These are phyloP conservation scores for Talaromyces proteolyticus DNA, from an alignment of 495 filamentous ascomycete genomes.

Conservation along the genomic window DNA sequence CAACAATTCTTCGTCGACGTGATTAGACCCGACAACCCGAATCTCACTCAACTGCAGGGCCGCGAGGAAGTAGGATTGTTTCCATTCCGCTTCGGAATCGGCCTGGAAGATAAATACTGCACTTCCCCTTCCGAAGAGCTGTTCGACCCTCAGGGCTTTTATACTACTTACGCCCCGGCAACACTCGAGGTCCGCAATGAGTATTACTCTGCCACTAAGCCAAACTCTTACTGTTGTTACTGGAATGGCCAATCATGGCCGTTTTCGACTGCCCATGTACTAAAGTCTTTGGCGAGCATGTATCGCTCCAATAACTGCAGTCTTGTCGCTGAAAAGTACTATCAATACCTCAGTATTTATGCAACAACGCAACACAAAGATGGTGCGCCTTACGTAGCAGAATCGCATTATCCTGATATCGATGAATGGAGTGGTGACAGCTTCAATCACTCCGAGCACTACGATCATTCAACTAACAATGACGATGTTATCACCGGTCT, in stretches of 20 bases:
- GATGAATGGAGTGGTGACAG: conserved; percentile 33
- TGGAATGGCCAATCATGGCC: conserved; percentile 45
- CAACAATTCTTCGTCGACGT: conserved; percentile 41
- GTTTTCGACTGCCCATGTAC: conserved; percentile 21
- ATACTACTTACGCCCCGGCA: conserved; percentile 34
- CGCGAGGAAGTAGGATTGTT: conserved; percentile 36
- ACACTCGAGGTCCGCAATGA: conserved; percentile 34
- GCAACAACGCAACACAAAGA: conserved; percentile 36
- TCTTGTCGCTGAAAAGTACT: conserved; percentile 27
- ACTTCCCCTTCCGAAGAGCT: conserved; percentile 23
- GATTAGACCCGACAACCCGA: conserved; percentile 19
- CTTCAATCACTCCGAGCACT: conserved; percentile 37
- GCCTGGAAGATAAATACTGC: conserved; percentile 18
- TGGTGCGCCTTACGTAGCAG: conserved; percentile 35
- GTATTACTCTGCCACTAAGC: conserved; percentile 31
- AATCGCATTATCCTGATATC: conserved; percentile 35
- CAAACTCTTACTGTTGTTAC: conserved; percentile 34
- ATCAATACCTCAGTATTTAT: conserved; percentile 25
- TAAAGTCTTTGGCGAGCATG: conserved; percentile 10
- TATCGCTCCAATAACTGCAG: conserved; percentile 23
- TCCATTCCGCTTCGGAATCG: conserved; percentile 35
- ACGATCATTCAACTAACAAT: conserved; percentile 38
- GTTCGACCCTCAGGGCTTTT: conserved; percentile 30
- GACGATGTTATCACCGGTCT: conserved; percentile 42
- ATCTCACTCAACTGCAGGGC: conserved; percentile 27